Base-by-base conservation (phyloP, 140 eudicot genomes). In the Oenanthe javanica region DNA sequence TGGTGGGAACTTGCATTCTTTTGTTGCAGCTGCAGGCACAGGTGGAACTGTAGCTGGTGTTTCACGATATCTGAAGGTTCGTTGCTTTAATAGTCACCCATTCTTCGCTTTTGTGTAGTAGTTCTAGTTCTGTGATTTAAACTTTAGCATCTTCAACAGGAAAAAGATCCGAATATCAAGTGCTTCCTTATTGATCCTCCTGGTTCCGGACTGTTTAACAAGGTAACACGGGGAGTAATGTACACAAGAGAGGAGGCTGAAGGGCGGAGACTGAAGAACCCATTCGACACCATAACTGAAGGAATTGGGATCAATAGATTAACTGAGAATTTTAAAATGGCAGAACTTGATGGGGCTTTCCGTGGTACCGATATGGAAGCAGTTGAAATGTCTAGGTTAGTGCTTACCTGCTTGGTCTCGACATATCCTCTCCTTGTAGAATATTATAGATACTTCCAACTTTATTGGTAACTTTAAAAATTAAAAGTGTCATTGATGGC, bases 221-320 rank as follows among this genome's bases (percentile, higher is more conserved):
- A 91, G 80, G 97, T 92, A 81, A 90, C 92, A 51, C 87, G 99
- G 85, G 99, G 99, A 54, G 99, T 95, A 79, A 95, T 95, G 99
- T 95, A 95, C 92, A 92, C 99, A 6, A 90, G 79, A 79, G 99
- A 95, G 86, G 99, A 95, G 85, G 99, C 99, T 82, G 99, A 95
- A 87, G 99, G 99, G 19, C 87, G 89, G 83, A 87, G 99, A 77
- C 85, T 95, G 67, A 95, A 88, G 80, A 95, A 95, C 85, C 99
- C 99, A 76, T 95, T 95, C 85, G 99, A 95, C 83, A 92, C 99
- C 18, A 77, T 95, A 50, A 95, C 99, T 5, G 99, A 95, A 88
- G 99, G 99, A 79, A 92, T 95, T 38, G 99, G 99, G 79, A 95
- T 95, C 71, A 95, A 95, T 73, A 88, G 99, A 83, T 46, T 95